Evolutionary conservation across 768 basidiomycete genomes (phyloP).

Genomic region (Pholiota conissans): DNA sequence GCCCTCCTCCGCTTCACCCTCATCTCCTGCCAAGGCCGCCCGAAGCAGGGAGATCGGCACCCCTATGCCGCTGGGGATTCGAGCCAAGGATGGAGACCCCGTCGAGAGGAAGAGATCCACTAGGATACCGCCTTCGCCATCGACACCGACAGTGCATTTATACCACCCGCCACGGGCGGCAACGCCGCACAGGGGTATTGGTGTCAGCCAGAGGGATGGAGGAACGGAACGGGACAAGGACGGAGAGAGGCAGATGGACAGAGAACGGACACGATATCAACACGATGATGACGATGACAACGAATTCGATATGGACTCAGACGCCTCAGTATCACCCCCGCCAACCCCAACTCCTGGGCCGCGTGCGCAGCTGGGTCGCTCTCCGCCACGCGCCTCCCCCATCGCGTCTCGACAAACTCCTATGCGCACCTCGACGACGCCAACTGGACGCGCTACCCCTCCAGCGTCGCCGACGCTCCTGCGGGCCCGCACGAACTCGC

Average conservation of each 20-base stretch:
- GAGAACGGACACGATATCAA: neutral
- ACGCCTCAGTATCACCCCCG: slow-evolving; percentile 1
- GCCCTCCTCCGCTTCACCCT: neutral
- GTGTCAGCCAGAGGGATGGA: neutral
- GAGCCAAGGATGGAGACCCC: neutral
- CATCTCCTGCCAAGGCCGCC: neutral
- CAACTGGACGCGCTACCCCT: neutral
- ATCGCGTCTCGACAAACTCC: neutral
- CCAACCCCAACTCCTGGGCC: slow-evolving; percentile 2
- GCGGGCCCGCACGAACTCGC: neutral
- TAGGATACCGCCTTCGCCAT: slow-evolving; percentile 3
- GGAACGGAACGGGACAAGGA: neutral
- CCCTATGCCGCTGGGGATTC: slow-evolving; percentile 1
- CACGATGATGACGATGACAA: neutral
- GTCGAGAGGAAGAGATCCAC: neutral
- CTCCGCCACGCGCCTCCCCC: neutral
- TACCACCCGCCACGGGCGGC: neutral
- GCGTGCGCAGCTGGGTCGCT: neutral
- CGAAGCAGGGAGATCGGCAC: neutral
- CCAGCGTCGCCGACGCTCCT: neutral
- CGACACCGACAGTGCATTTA: slow-evolving; percentile 1
- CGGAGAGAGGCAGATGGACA: neutral
- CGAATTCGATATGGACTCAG: neutral
- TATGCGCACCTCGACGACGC: neutral
- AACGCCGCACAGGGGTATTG: neutral